A percentile compares a stretch with the other conserved stretches of the same genome.
These are phyloP conservation scores for Combretum micranthum DNA, from an alignment of 345 rosid species.

Conservation along the genomic window DNA sequence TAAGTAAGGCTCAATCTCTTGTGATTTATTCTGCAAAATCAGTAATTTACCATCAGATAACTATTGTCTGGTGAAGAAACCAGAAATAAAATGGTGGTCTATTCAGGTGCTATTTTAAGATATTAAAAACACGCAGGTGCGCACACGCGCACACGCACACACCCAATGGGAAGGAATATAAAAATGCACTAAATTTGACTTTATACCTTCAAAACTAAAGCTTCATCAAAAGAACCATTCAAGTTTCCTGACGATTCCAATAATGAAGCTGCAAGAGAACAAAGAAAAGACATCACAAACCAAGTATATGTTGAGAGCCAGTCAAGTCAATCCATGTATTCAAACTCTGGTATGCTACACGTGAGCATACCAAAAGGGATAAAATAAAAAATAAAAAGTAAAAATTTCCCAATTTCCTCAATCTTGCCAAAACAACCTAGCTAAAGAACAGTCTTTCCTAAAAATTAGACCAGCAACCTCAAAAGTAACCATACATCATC, in stretches of 20 bases:
- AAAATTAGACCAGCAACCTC: background rate
- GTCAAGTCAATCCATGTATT: too few species aligned
- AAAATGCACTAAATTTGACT: background rate
- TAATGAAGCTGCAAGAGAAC: constrained; percentile 39
- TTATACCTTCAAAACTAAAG: constrained; percentile 54
- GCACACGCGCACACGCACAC: too few species aligned
- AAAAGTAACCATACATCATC: too few species aligned
- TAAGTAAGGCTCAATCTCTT: constrained; percentile 65
- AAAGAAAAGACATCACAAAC: background rate
- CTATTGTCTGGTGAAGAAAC: background rate
- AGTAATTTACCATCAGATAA: constrained; percentile 23
- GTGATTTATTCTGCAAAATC: constrained; percentile 65
- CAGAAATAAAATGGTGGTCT: too few species aligned
- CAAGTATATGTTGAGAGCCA: background rate
- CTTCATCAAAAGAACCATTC: constrained; percentile 36
- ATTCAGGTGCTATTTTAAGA: too few species aligned
- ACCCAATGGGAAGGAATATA: background rate
- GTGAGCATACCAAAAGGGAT: too few species aligned
- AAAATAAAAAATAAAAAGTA: background rate
- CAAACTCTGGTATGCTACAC: background rate
- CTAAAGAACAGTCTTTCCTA: background rate
- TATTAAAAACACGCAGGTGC: too few species aligned
- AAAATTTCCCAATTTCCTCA: background rate
- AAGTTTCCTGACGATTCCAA: constrained; percentile 40
- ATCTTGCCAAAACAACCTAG: too few species aligned